Evolutionary conservation across 192 early-diverging fungal genomes (phyloP).

Genomic region (Entomortierella parvispora): DNA sequence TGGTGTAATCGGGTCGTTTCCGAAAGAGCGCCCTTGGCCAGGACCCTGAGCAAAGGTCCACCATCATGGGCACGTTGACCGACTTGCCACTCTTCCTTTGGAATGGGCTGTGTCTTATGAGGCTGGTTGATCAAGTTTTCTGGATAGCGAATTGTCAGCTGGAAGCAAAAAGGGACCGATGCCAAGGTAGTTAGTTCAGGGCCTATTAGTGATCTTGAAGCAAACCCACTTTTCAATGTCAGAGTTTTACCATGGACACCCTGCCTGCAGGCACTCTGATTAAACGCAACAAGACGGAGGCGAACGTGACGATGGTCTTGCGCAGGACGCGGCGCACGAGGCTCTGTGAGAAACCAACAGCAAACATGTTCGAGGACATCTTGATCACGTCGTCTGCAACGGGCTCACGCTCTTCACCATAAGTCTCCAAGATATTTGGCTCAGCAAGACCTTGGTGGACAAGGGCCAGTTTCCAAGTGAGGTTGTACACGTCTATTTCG

Average conservation of each 20-base stretch:
- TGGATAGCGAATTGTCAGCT: slow-evolving; percentile 27
- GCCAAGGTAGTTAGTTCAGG: neutral
- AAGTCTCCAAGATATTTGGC: slow-evolving; percentile 23
- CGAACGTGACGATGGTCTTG: slow-evolving; percentile 10
- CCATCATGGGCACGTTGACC: slow-evolving; percentile 47
- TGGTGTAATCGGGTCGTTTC: slow-evolving; percentile 21
- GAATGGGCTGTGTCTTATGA: slow-evolving; percentile 22
- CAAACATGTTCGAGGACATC: slow-evolving; percentile 40
- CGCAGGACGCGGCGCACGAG: slow-evolving; percentile 2
- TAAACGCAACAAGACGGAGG: slow-evolving; percentile 18
- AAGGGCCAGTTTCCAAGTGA: slow-evolving; percentile 58
- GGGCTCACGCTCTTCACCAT: slow-evolving; percentile 31
- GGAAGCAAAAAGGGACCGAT: neutral
- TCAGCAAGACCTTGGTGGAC: slow-evolving; percentile 29
- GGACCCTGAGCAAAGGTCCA: slow-evolving; percentile 16
- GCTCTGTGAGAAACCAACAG: slow-evolving; percentile 25
- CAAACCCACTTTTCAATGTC: too few species aligned
- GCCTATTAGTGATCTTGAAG: neutral
- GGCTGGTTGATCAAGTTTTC: slow-evolving; percentile 32
- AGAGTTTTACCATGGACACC: slow-evolving; percentile 33
- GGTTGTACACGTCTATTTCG: slow-evolving; percentile 51
- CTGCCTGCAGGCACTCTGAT: slow-evolving; percentile 20
- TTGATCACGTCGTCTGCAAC: slow-evolving; percentile 33
- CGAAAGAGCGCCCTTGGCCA: slow-evolving; percentile 4
- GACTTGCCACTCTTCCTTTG: slow-evolving; percentile 17